Evolutionary conservation across 2,329 filamentous ascomycete genomes (phyloP), one percentile per base, ranked within the genome.

Genomic region (Aspergillus sp.): DNA sequence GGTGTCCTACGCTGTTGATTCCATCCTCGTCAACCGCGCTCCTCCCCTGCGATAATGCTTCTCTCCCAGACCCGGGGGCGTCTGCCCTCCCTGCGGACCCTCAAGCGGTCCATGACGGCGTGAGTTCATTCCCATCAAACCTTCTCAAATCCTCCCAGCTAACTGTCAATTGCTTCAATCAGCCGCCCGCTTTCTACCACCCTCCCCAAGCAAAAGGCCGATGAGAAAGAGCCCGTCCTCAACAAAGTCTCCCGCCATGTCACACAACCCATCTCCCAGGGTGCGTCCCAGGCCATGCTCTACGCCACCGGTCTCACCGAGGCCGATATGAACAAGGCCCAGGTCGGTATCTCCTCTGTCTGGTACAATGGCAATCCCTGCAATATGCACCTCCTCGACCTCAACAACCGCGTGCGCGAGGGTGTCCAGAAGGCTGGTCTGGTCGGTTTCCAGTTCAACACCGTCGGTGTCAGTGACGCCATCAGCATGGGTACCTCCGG

Each of bases 331-430:
- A 87, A 88, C 78, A 99, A 97, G 80, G 88, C 94, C 21, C 95
- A 99, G 79, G 88, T 99, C 63, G 94, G 94, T 62, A 97, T 99
- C 71, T 96, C 93, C 40, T 97, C 92, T 5, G 92, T 97, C 56
- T 99, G 94, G 94, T 97, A 93, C 77, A 88, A 91, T 64, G 94
- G 94, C 53, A 99, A 99, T 77, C 94, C 94, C 21, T 99, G 94
- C 81, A 99, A 99, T 78, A 99, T 97, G 93, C 94, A 99, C 75
- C 79, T 99, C 57, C 81, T 99, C 74, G 89, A 95, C 67, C 84
- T 99, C 56, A 96, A 89, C 69, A 81, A 88, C 71, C 78, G 87
- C 59, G 88, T 96, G 60, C 86, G 84, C 62, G 82, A 88, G 68
- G 84, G 86, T 57, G 87, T 89, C 29, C 76, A 86, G 63, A 79